Base-by-base conservation (phyloP, 495 filamentous ascomycete genomes). In the Aspergillus saccharolyticus region DNA sequence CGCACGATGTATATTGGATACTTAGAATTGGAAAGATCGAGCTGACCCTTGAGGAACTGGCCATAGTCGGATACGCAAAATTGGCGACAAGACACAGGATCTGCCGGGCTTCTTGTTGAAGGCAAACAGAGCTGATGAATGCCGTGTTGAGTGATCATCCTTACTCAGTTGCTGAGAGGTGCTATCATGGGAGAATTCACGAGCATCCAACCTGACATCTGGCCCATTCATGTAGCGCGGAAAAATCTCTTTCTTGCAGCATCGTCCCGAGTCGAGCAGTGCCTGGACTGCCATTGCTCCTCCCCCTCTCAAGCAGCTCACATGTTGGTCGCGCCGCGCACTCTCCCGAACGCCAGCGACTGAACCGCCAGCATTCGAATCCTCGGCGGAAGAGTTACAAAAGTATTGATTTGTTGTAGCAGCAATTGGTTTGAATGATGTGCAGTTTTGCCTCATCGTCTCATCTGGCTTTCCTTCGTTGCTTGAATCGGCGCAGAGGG, bases 1-100 rank as follows among this genome's bases (percentile, higher is more conserved):
- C 67, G 67, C 6, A 74, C 24, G 0, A 73, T 39, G 45, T 65
- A 62, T 1, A 74, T 16, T 28, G 66, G 68, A 15, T 60, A 49
- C n/a, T 62, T 55, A 0, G 59, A 25, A 25, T 63, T 53, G 30
- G 64, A 62, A 1, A 73, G 42, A n/a, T 61, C 55, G 3, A 63
- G 56, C 18, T 66, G 59, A 22, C 46, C 33, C 7, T 55, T n/a
- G 20, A 46, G n/a, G 33, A 42, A 50, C n/a, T 59, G 39, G n/a
- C 51, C n/a, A 3, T 20, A 19, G 20, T 54, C 44, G 15, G 50
- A 44, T 24, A 6, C 0, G 44, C 19, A 28, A 19, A 1, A 57
- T 6, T 3, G 16, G 21, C 9, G 28, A 44, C 12, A 15, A 25
- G 6, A 8, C 24, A 50, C 24, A 16, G 47, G 47, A 30, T 50